Evolutionary conservation across 2,329 filamentous ascomycete genomes (phyloP).

Genomic region (Elsinoe arachidis): DNA sequence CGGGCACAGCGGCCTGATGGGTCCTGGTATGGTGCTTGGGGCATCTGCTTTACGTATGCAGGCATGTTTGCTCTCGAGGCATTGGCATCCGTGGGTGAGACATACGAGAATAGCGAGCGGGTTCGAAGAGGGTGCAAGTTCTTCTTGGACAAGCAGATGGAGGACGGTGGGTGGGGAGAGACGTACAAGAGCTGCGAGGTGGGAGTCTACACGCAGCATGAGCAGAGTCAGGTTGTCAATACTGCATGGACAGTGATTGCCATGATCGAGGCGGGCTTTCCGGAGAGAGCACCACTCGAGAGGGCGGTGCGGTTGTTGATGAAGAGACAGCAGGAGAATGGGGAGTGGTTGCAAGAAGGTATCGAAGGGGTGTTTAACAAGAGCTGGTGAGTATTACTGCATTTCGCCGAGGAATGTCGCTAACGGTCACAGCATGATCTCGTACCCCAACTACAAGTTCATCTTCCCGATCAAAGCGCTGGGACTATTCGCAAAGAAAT

Average conservation of each 20-base stretch:
- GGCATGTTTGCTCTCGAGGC: conserved; percentile 94
- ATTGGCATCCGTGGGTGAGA: conserved; percentile 71
- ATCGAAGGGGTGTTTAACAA: conserved; percentile 99
- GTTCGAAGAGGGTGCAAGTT: conserved; percentile 75
- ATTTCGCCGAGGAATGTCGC: not conserved
- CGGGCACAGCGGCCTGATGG: conserved; percentile 68
- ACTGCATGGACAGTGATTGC: conserved; percentile 81
- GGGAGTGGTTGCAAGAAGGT: conserved; percentile 89
- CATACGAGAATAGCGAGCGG: conserved; percentile 61
- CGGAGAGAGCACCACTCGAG: conserved; percentile 61
- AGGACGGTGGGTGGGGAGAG: conserved; percentile 94
- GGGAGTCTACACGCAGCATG: conserved; percentile 66
- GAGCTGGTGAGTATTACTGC: conserved; percentile 57
- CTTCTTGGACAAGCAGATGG: conserved; percentile 71
- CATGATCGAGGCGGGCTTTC: conserved; percentile 74
- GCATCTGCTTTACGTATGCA: conserved; percentile 95
- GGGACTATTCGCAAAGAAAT: conserved; percentile 73
- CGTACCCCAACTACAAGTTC: conserved; percentile 98
- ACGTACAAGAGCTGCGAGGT: conserved; percentile 80
- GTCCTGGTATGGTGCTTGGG: conserved; percentile 98
- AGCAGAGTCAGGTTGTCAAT: conserved; percentile 81
- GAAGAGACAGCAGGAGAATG: conserved; percentile 73
- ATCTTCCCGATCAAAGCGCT: conserved; percentile 89
- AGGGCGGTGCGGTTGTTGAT: conserved; percentile 74
- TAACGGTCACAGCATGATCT: conserved; percentile 66